phyloP scores from a whole-genome alignment of 2,329 filamentous ascomycete genomes.

The Alternaria arbusti region DNA sequence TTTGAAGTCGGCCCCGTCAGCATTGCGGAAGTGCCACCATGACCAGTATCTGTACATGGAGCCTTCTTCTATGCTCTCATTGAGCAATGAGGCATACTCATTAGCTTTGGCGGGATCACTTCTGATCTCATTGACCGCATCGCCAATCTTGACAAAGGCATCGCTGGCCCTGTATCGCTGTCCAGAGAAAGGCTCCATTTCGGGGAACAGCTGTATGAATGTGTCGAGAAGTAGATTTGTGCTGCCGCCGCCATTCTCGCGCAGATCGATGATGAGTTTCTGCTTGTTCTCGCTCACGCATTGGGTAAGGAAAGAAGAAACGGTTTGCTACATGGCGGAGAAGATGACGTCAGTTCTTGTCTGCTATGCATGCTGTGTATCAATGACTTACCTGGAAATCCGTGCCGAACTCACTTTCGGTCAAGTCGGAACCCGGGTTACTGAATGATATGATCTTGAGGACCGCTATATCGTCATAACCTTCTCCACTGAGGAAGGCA shows the following conservation, averaged over 20 bases:
- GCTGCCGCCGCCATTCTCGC: constrained; percentile 64
- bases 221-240: constrained; percentile 42
- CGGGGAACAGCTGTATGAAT: constrained; percentile 61
- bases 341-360: background rate
- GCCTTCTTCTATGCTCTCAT: constrained; percentile 14
- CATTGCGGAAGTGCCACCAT: constrained; percentile 32
- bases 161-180: constrained; percentile 28
- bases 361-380: background rate
- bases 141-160: constrained; percentile 27
- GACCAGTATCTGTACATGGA: constrained; percentile 28
- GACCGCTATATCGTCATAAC: constrained; percentile 49
- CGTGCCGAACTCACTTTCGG: constrained; percentile 17
- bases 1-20: constrained; percentile 43
- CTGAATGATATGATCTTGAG: constrained; percentile 52
- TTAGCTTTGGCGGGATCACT: constrained; percentile 13
- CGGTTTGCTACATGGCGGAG: constrained; percentile 14
- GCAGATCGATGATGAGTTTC: constrained; percentile 68
- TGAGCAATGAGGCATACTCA: constrained; percentile 5
- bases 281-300: constrained; percentile 56
- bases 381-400: constrained; percentile 34
- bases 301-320: constrained; percentile 52
- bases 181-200: constrained; percentile 45
- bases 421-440: constrained; percentile 14
- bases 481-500: constrained; percentile 51
- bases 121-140: constrained; percentile 29